Evolutionary conservation across 495 filamentous ascomycete genomes (phyloP), one percentile per base, ranked within the genome.

Genomic region (Penicillium arizonense): DNA sequence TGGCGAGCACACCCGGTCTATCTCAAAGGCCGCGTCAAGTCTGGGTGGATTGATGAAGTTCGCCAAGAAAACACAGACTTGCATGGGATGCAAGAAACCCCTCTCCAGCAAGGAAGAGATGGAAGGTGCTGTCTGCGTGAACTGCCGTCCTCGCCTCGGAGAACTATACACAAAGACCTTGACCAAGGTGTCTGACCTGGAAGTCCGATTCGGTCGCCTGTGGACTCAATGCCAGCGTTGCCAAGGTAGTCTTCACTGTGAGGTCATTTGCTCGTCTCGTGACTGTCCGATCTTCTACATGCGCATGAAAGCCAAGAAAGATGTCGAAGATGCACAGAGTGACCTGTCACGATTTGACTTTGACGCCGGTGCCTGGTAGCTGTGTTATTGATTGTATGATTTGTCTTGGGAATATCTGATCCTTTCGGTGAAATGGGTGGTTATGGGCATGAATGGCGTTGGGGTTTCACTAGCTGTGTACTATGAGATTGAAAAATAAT

Each of bases 231-330:
- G 94, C 70, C 94, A 99, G 77, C 80, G 94, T 32, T 99, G 94
- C 68, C 94, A 99, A 73, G 94, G 93, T 12, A 96, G 90, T 67
- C 84, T 99, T 79, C 94, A 99, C 73, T 90, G 87, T 64, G 93
- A 99, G 73, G 94, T 99, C 20, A 97, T 99, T 57, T 99, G 94
- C 77, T 90, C 86, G 36, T 91, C 87, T 57, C 88, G 88, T 63
- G 94, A 99, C 73, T 99, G 94, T 64, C 94, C 94, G 4, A 99
- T 99, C 57, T 99, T 97, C 74, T 99, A 99, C 66, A 99, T 97
- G 94, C 87, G 94, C 4, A 99, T 99, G 94, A 99, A 99, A 77
- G 92, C 91, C 23, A 96, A 96, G 83, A 99, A 97, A 76, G 94
- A 99, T 68, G 84, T 97, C 38, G 91, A 97, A 69, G 94, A 99